Evolutionary conservation across 192 early-diverging fungal genomes (phyloP), one percentile per base, ranked within the genome.

Genomic region (Cladochytrium replicatum): DNA sequence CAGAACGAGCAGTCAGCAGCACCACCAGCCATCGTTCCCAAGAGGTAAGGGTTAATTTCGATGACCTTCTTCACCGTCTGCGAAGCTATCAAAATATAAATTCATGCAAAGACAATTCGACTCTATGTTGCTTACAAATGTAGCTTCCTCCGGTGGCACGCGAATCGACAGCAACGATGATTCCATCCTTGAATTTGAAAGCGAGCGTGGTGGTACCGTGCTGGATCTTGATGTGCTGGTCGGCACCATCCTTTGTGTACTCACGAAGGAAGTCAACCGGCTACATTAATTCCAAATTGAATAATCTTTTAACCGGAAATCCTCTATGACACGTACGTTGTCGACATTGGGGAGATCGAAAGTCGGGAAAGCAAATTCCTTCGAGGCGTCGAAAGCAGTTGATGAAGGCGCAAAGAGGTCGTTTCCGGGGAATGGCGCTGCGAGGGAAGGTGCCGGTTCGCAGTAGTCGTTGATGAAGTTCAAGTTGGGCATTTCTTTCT

Each of bases 1-100:
- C 96, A 99, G 72, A 84, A 99, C 44, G 76, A 77, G 71, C 96
- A 99, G 67, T 99, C 96, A 7, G 93, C 96, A 2, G 96, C 96
- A 70, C 96, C 96, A 50, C 96, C 96, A 30, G 96, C 96, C 89
- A 99, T 93, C 9, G 96, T 99, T 29, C 93, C 96, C 29, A 99
- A 72, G 50, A 99, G 71, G 57, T 91, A 96, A 37, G 89, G 91
- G 70, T 97, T 99, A 57, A 99, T 99, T 60, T 99, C 93, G 65
- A 99, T 96, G 11, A 99, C 83, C 68, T 99, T 99, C 57, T 95
- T 97, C 27, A 99, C 91, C 17, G 81, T 83, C 66, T 93, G 89
- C 29, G 93, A 91, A 32, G 88, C 86, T 86, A 77, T 62, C 5
- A 54, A 45, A n/a, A 55, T 61, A 28, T 24, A 43, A 15, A 45